Conservation (phyloP, 2,329 filamentous ascomycete genomes). For the Fusarium ramigenum region DNA sequence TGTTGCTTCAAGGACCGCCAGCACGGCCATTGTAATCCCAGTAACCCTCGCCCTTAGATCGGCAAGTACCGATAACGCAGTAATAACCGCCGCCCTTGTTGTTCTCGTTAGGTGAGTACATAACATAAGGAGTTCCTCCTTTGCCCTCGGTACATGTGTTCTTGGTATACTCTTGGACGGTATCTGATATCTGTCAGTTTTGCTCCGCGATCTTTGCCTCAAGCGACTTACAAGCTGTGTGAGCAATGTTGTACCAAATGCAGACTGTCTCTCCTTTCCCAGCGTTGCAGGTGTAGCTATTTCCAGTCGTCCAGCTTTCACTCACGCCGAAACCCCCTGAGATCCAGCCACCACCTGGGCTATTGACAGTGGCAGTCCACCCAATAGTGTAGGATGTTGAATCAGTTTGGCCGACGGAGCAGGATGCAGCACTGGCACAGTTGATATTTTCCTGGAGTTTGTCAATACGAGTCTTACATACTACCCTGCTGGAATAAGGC, state of each 20-base stretch:
- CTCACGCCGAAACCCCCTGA: not conserved
- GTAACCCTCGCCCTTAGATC: not conserved
- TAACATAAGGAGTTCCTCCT: not conserved
- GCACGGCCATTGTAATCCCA: not conserved
- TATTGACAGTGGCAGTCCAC: not conserved
- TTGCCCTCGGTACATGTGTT: not conserved
- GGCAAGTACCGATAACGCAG: not conserved
- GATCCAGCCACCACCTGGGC: not conserved
- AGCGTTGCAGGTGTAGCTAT: not conserved
- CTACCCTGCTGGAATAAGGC: rapidly evolving
- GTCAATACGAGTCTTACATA: not conserved
- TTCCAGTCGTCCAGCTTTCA: not conserved
- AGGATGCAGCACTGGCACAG: not conserved
- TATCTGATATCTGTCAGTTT: not conserved
- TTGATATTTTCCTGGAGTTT: not conserved
- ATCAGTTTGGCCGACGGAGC: not conserved
- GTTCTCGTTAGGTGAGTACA: not conserved
- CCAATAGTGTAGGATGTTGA: not conserved
- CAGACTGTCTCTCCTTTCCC: not conserved
- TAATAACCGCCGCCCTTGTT: not conserved
- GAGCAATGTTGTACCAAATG: not conserved
- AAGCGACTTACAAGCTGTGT: not conserved
- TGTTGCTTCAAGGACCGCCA: not conserved
- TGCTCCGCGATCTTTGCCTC: not conserved
- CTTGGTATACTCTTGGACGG: not conserved